Evolutionary conservation across 139 green algal species (phyloP).

Genomic region (Closterium sp.): DNA sequence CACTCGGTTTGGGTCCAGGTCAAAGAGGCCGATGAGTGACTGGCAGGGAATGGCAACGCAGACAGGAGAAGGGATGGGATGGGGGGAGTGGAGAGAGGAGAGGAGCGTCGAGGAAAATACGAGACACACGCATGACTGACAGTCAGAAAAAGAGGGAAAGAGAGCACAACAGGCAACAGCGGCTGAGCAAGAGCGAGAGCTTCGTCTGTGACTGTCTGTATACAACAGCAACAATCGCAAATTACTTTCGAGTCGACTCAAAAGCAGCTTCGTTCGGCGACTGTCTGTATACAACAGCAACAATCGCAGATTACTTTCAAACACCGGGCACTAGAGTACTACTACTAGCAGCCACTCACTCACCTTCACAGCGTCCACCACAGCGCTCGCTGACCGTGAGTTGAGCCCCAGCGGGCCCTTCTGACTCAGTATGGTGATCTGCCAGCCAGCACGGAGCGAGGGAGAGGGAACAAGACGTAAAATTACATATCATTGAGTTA

Average conservation of each 20-base stretch:
- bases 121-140: neutral
- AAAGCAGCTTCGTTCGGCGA: neutral
- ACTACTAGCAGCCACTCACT: neutral
- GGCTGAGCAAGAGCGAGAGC: too few species aligned
- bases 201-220: neutral
- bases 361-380: constrained; percentile 34
- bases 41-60: neutral
- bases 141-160: too few species aligned
- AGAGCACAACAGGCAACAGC: too few species aligned
- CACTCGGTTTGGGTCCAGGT: constrained; percentile 86
- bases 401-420: neutral
- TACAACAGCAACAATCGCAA: neutral
- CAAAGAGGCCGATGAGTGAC: constrained; percentile 82
- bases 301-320: too few species aligned
- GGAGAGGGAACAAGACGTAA: too few species aligned
- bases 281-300: neutral
- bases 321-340: too few species aligned
- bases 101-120: too few species aligned
- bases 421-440: constrained; percentile 44
- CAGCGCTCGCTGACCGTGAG: neutral
- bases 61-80: too few species aligned
- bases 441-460: neutral
- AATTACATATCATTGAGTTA: too few species aligned
- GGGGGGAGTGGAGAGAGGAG: too few species aligned
- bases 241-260: too few species aligned